These are phyloP conservation scores for Nothophaeocryptopus gaeumannii DNA, from an alignment of 2,329 filamentous ascomycete genomes.

Conservation along the genomic window DNA sequence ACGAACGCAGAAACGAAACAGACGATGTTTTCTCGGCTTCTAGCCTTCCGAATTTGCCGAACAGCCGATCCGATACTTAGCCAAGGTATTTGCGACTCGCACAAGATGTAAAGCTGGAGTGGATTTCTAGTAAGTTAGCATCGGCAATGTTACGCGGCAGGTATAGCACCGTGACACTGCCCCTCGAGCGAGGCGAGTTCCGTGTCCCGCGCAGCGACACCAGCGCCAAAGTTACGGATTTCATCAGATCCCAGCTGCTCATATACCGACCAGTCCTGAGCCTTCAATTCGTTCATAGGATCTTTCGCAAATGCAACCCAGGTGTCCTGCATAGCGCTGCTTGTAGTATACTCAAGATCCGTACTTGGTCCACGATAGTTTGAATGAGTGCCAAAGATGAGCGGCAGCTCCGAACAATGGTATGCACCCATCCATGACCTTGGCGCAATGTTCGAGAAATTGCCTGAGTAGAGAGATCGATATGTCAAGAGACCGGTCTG, in stretches of 20 bases:
- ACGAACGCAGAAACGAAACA: not conserved
- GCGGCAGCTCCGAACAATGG: conserved; percentile 40
- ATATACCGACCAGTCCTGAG: conserved; percentile 22
- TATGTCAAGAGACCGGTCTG: conserved; percentile 35
- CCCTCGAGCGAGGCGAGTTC: conserved; percentile 23
- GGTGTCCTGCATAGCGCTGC: conserved; percentile 33
- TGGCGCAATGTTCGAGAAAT: conserved; percentile 43
- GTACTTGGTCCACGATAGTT: conserved; percentile 27
- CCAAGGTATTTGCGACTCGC: not conserved
- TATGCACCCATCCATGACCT: conserved; percentile 44
- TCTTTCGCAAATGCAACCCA: conserved; percentile 38
- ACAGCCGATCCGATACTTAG: not conserved
- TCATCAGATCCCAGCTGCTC: conserved; percentile 18
- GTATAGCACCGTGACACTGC: conserved; percentile 23
- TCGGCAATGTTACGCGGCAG: not conserved
- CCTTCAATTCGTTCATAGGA: conserved; percentile 31
- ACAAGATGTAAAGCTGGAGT: not conserved
- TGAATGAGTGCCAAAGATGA: conserved; percentile 42
- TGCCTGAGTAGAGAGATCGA: conserved; percentile 43
- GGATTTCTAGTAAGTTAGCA: not conserved
- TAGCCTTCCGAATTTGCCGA: not conserved
- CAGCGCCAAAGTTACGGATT: conserved; percentile 29
- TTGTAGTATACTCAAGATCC: conserved; percentile 29
- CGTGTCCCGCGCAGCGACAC: conserved; percentile 31
- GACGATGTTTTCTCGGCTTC: not conserved